Conservation (phyloP, 1,284 basidiomycete species). For the Trichosporon sp. region DNA sequence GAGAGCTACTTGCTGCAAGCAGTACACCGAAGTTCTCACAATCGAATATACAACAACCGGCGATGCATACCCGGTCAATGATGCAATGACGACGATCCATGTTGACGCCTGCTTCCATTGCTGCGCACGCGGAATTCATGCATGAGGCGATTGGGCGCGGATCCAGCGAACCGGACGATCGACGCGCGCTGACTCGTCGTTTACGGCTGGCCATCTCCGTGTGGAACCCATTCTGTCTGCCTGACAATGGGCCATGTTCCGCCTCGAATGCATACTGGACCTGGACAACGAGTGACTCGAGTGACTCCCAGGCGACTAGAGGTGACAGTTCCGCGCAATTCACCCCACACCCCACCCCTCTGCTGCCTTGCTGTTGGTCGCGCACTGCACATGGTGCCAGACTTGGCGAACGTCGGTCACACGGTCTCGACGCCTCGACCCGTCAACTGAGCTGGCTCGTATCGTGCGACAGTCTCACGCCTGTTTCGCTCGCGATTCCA, state of each 20-base stretch:
- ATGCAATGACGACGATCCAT: no score
- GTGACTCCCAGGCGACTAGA: background rate
- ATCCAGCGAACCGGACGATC: background rate
- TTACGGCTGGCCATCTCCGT: background rate
- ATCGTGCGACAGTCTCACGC: background rate
- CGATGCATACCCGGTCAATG: background rate
- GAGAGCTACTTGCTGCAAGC: no score
- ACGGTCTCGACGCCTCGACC: background rate
- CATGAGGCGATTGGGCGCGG: background rate
- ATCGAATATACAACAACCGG: no score
- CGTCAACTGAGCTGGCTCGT: background rate
- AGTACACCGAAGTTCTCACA: no score
- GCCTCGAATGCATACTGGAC: no score
- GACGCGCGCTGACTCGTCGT: background rate
- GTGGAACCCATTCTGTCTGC: background rate
- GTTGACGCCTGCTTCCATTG: background rate
- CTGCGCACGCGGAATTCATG: background rate
- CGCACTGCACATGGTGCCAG: no score
- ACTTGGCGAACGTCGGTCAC: no score
- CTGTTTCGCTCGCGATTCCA: background rate
- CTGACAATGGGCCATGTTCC: background rate
- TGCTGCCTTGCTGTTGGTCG: background rate
- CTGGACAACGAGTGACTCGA: background rate
- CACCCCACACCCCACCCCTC: background rate
- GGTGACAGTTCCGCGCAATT: background rate